Evolutionary conservation across 345 rosid species (phyloP), one percentile per base, ranked within the genome.

Genomic region (Citrus cavaleriei): DNA sequence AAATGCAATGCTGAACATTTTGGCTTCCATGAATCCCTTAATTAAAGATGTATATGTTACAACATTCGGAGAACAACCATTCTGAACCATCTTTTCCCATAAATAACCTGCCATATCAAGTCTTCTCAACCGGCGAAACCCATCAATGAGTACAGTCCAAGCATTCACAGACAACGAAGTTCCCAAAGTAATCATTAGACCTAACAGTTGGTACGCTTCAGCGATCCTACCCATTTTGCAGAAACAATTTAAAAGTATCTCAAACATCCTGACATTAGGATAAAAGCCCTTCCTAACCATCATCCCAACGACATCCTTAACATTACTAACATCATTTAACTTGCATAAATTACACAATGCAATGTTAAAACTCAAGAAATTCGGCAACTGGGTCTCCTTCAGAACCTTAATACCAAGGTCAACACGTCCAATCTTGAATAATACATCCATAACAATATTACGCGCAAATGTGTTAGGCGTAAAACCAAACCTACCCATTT

Each of bases 381-480:
- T 92, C 0, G 90, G 86, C 5, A 58, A 70, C 42, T 68, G 74
- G 14, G 82, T 86, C 25, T 85, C 90, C 37, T 77, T 78, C 65
- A 93, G 80, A 70, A 87, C 79, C 66, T 80, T 59, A 5, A 92
- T 57, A 58, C 90, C 94, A 57, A 34, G 63, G 42, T 86, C 85
- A 61, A 74, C 78, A 21, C 68, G 64, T 25, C 90, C 82, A 3
- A 60, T 9, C 77, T 83, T 92, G 85, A 87, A 90, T 57, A 77
- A 72, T 38, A 89, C 89, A 86, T 93, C 98, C 83, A 93, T 88
- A 67, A 88, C 46, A 72, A 93, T 81, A 42, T 93, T 93, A 69
- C 78, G 79, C 0, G 92, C 93, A 74, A 90, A 91, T 2, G 92
- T 86, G 55, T 86, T 90, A 2, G 91, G 91, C 25, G 73, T 77